Percentiles rank a stretch among this genome's conserved stretches.
Evolutionary conservation across 768 basidiomycete species (phyloP).

Genomic region (Gyrodon lividus): DNA sequence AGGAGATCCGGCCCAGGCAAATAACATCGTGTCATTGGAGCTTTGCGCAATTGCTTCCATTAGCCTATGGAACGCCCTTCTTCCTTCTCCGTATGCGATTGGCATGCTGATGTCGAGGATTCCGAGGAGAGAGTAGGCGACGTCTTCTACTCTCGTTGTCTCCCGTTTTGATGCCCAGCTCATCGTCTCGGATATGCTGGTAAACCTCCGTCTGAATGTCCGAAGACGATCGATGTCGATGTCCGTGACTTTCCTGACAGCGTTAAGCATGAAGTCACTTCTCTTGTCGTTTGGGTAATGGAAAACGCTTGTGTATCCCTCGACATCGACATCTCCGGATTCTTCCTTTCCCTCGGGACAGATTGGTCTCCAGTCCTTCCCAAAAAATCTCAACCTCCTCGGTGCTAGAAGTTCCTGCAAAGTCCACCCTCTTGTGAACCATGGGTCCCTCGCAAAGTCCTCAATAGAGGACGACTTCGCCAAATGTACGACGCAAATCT

Average conservation of each 20-base stretch:
- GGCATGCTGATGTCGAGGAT: constrained; percentile 23
- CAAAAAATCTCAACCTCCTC: constrained; percentile 25
- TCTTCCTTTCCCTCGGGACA: constrained; percentile 22
- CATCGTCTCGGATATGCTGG: constrained; percentile 24
- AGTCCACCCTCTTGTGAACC: constrained; percentile 25
- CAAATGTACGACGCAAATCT: constrained; percentile 25
- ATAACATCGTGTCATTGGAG: constrained; percentile 20
- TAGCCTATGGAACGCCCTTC: constrained; percentile 22
- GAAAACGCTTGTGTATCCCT: neutral
- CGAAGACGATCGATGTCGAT: constrained; percentile 23
- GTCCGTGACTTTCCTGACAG: constrained; percentile 17
- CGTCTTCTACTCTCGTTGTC: constrained; percentile 23
- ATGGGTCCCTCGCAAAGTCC: constrained; percentile 23
- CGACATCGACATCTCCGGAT: neutral
- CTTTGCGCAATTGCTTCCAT: constrained; percentile 15
- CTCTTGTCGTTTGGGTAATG: constrained; percentile 20
- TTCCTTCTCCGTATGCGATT: constrained; percentile 24
- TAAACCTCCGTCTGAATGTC: constrained; percentile 18
- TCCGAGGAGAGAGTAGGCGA: constrained; percentile 24
- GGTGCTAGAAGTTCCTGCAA: constrained; percentile 23
- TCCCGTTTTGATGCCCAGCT: constrained; percentile 22
- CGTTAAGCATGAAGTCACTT: constrained; percentile 14
- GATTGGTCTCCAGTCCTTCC: constrained; percentile 23
- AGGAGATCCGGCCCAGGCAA: constrained; percentile 22
- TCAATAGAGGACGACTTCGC: constrained; percentile 18